Conservation (phyloP, 2,329 filamentous ascomycete species). For the Gaeumannomyces sp. region DNA sequence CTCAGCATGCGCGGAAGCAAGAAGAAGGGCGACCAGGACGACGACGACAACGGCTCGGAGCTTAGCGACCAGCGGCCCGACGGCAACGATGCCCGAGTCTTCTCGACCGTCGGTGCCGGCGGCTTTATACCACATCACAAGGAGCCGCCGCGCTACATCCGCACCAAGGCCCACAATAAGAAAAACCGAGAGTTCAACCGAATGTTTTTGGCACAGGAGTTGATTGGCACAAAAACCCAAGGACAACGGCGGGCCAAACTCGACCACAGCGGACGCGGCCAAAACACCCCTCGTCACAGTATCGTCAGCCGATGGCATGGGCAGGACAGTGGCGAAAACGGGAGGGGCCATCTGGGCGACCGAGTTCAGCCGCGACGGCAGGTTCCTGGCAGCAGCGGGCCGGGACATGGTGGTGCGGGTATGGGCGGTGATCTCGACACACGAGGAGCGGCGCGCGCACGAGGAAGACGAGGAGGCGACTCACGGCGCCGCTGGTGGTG, state of each 20-base stretch:
- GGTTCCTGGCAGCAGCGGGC: conserved; percentile 84
- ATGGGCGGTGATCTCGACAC: conserved; percentile 79
- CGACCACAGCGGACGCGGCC: neutral
- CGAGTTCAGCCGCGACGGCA: conserved; percentile 89
- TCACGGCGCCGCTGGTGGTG: conserved; percentile 32
- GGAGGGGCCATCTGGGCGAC: conserved; percentile 81
- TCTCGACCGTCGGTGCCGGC: conserved; percentile 64
- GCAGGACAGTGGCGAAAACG: conserved; percentile 33
- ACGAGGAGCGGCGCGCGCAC: conserved; percentile 69
- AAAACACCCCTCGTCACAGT: conserved; percentile 21
- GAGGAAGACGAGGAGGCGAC: conserved; percentile 59
- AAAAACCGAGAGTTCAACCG: conserved; percentile 76
- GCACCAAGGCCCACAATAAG: conserved; percentile 75
- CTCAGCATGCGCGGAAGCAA: conserved; percentile 65
- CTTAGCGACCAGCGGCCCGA: conserved; percentile 59
- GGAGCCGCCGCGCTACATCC: conserved; percentile 85
- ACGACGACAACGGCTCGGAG: conserved; percentile 64
- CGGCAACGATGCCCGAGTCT: conserved; percentile 76
- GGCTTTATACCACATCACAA: conserved; percentile 84
- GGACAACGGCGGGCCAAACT: conserved; percentile 6
- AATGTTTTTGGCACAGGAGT: conserved; percentile 86
- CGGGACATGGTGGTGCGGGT: conserved; percentile 80
- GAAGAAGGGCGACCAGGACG: conserved; percentile 58
- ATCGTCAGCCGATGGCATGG: conserved; percentile 24
- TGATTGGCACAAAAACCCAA: conserved; percentile 53